Evolutionary conservation across 2,329 filamentous ascomycete genomes (phyloP), one percentile per base, ranked within the genome.

Genomic region (Hymenotorrendiella dingleyae): DNA sequence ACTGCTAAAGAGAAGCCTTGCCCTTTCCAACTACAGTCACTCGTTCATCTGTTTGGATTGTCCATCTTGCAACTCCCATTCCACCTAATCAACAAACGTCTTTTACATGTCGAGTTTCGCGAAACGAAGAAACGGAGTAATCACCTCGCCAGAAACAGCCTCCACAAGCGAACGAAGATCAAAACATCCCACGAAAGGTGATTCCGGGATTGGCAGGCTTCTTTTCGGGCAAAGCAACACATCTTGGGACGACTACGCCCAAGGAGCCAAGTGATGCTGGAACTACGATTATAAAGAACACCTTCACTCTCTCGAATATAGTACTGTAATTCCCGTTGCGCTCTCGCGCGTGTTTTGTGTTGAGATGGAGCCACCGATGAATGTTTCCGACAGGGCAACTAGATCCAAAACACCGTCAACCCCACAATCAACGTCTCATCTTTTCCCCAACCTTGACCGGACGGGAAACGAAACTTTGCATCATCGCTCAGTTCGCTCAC

Each of bases 1-100:
- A 16, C 12, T 20, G 27, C 36, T 17, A 34, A 35, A 23, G 26
- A 40, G 16, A 19, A 17, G 43, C 36, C 26, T 26, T 30, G 28
- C 48, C 14, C 24, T 28, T 48, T 43, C 54, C 49, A 55, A 57
- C 49, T 55, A 52, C 53, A 55, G 54, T 55, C 54, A 53, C 49
- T 57, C 54, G 38, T 57, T 57, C 50, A 47, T 40, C 49, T 53
- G 40, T 46, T 50, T 42, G 46, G 41, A 43, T 24, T 21, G 12
- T 33, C 23, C 27, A 35, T 11, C 32, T 33, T n/a, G 33, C 14
- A 27, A 36, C 24, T 24, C 12, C 14, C 19, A 24, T n/a, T 12
- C 28, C 14, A 39, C 26, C 21, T 35, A 23, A 40, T 34, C 24
- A 29, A 29, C 23, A 27, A 20, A 29, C 35, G 9, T 32, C n/a